Base-by-base conservation (phyloP, 148 eudicot species). In the Fagopyrum esculentum region DNA sequence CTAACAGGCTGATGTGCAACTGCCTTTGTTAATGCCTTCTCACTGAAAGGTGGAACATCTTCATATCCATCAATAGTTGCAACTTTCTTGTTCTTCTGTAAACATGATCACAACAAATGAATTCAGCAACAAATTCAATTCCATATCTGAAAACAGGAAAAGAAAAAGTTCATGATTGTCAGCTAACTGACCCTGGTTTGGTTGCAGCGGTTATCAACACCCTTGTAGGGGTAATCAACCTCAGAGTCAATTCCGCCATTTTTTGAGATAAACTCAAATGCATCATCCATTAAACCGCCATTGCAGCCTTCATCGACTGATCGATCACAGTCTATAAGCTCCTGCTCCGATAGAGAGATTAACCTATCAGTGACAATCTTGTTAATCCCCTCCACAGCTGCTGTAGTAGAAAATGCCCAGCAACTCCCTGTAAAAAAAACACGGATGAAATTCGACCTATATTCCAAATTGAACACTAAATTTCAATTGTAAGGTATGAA, bases 1-100 rank as follows among this genome's bases (percentile, higher is more conserved):
- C 98, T 90, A 9, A 95, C 86, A 43, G 97, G 99, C 82, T 95
- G 99, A 76, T 92, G 91, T 15, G 98, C 93, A 49, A 90, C 97
- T 2, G 98, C 99, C 81, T 89, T 95, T 83, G 78, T 84, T 80
- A 95, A 52, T 9, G 97, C 94, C 55, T 78, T 83, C 87, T 95
- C 99, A 55, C 83, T 81, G 76, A 81, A 77, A 2, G 92, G 84
- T 29, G 87, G 89, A 9, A 92, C 99, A 79, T 95, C 98, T 82
- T 92, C 99, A 40, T 87, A 92, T 0, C 91, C 93, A 51, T 95
- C 97, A 70, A 92, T 95, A 76, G 79, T 92, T 11, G 87, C 99
- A 63, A 89, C 87, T 82, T 86, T 90, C 15, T 88, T 88, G 73
- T 89, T 90, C 81, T 81, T 87, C 98, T 93, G 93, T 69, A 78